A percentile compares a stretch with the other conserved stretches of the same genome.
Conservation (phyloP, 768 basidiomycete genomes). For the Leccinum arenicola region DNA sequence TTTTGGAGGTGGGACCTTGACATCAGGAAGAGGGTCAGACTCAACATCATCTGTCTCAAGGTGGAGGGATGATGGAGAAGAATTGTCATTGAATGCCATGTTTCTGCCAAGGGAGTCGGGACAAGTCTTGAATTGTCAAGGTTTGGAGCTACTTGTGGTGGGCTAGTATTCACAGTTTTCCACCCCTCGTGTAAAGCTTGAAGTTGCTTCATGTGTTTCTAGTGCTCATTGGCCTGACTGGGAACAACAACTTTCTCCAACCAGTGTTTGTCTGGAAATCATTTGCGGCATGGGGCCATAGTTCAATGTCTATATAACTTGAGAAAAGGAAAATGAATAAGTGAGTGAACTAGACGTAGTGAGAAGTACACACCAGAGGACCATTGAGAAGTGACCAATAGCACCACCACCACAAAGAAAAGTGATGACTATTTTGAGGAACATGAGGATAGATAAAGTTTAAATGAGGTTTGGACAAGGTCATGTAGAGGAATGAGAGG, state of each 20-base stretch:
- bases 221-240: not conserved
- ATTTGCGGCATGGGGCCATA: not conserved
- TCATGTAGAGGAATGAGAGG: not conserved
- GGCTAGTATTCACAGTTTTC: not conserved
- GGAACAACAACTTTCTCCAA: not conserved
- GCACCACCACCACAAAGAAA: not conserved
- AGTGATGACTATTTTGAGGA: not conserved
- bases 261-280: not conserved
- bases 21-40: no score
- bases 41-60: no score
- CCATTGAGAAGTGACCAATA: not conserved
- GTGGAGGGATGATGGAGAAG: no score
- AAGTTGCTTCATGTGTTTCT: not conserved
- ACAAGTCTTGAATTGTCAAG: no score
- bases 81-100: no score
- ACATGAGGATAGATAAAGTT: not conserved
- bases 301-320: not conserved
- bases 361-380: not conserved
- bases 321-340: not conserved
- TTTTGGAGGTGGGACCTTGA: not conserved
- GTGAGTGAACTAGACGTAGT: not conserved
- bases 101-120: no score
- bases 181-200: not conserved
- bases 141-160: not conserved
- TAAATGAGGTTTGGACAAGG: not conserved